Percentiles rank a stretch among this genome's conserved stretches.
Evolutionary conservation across 2,329 filamentous ascomycete species (phyloP).

Genomic region (Beauveria asiatica): DNA sequence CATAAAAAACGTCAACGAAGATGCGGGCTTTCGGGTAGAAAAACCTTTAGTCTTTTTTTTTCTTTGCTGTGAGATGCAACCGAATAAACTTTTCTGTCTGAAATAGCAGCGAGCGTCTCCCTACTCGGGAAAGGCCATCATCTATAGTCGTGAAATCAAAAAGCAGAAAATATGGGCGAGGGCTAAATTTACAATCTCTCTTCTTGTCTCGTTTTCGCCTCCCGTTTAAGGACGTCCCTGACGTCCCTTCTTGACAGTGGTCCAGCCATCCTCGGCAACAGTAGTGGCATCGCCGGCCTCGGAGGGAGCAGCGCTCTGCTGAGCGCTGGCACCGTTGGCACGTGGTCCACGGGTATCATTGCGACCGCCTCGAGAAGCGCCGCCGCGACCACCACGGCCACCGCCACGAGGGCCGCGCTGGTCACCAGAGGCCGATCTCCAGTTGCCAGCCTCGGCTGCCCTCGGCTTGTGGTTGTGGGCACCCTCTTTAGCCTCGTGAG

Average conservation of each 20-base stretch:
- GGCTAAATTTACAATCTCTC: constrained; percentile 25
- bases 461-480: constrained; percentile 43
- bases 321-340: constrained; percentile 37
- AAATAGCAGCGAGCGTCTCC: constrained; percentile 9
- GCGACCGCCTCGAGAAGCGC: constrained; percentile 22
- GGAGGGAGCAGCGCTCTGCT: constrained; percentile 28
- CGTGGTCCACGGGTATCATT: constrained; percentile 39
- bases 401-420: constrained; percentile 34
- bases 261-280: constrained; percentile 56
- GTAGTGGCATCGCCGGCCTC: constrained; percentile 27
- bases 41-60: constrained; percentile 8
- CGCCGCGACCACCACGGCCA: constrained; percentile 29
- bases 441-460: constrained; percentile 50
- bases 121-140: constrained; percentile 10
- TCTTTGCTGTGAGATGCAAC: constrained; percentile 6
- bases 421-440: constrained; percentile 46
- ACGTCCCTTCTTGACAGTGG: constrained; percentile 42
- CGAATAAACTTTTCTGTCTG: constrained; percentile 11
- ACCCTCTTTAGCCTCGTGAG: constrained; percentile 36
- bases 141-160: constrained; percentile 28
- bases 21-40: neutral
- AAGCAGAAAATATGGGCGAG: constrained; percentile 21
- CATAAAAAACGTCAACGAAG: neutral
- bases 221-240: constrained; percentile 23
- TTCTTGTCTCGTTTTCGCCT: constrained; percentile 13